phyloP scores from a whole-genome alignment of 2,329 filamentous ascomycete genomes.

The Hypoxylon sp. region DNA sequence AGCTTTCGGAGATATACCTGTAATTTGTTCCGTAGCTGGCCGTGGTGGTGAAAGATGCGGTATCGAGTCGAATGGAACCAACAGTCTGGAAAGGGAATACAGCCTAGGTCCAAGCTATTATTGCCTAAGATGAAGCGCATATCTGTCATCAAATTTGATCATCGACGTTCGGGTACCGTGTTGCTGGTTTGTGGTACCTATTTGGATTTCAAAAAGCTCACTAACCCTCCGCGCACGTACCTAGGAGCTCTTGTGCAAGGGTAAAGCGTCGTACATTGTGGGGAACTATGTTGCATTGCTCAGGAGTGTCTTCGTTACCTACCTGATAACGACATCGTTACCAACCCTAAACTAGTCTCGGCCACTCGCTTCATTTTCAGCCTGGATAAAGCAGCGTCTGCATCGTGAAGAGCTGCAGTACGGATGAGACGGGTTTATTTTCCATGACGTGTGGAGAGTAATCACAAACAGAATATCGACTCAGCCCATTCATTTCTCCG shows the following conservation, averaged over 20 bases:
- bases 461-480: slow-evolving; percentile 13
- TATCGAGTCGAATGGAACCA: slow-evolving; percentile 23
- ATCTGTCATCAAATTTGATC: slow-evolving; percentile 40
- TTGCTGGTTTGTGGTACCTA: slow-evolving; percentile 37
- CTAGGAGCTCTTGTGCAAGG: slow-evolving; percentile 36
- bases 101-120: slow-evolving; percentile 27
- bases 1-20: slow-evolving; percentile 25
- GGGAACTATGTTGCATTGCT: slow-evolving; percentile 42
- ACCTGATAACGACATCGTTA: slow-evolving; percentile 47
- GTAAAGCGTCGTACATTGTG: slow-evolving; percentile 39
- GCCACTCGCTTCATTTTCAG: slow-evolving; percentile 31
- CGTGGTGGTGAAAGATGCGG: slow-evolving; percentile 12
- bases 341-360: slow-evolving; percentile 30
- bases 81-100: slow-evolving; percentile 10
- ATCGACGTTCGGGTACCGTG: slow-evolving; percentile 26
- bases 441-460: slow-evolving; percentile 24
- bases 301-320: slow-evolving; percentile 36
- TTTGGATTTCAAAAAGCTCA: slow-evolving; percentile 33
- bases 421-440: slow-evolving; percentile 38
- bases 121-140: slow-evolving; percentile 27
- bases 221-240: slow-evolving; percentile 30
- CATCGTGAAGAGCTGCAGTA: slow-evolving; percentile 23
- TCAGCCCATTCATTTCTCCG: slow-evolving; percentile 12
- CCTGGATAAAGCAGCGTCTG: slow-evolving; percentile 30
- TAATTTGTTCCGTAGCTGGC: slow-evolving; percentile 29